phyloP scores from a whole-genome alignment of 768 basidiomycete genomes.

The Boletus subparvulus region DNA sequence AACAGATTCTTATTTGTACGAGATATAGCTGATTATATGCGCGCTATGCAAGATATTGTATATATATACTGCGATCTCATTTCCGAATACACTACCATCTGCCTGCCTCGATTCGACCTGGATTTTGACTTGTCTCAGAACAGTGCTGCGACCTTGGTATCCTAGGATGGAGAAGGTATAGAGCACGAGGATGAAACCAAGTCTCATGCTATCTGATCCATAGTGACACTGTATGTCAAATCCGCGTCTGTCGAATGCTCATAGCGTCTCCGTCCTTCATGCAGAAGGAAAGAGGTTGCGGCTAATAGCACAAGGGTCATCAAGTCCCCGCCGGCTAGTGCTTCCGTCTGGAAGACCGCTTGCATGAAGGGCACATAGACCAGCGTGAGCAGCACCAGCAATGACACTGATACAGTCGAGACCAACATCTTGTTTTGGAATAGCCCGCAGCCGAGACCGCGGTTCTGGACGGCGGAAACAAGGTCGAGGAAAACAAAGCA shows the following conservation, averaged over 20 bases:
- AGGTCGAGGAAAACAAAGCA: conserved; percentile 97
- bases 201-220: conserved; percentile 61
- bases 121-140: neutral
- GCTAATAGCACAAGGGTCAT: conserved; percentile 68
- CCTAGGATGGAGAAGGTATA: neutral
- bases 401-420: conserved; percentile 83
- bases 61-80: conserved; percentile 8
- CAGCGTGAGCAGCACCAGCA: conserved; percentile 78
- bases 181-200: neutral
- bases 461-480: conserved; percentile 91
- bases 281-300: conserved; percentile 60
- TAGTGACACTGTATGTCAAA: conserved; percentile 47
- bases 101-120: neutral
- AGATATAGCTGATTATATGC: neutral
- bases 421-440: conserved; percentile 88
- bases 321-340: conserved; percentile 67
- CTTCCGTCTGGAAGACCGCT: conserved; percentile 89
- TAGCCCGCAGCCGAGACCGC: conserved; percentile 83
- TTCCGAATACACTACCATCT: conserved; percentile 1
- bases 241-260: conserved; percentile 64
- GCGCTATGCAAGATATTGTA: conserved; percentile 4
- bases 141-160: neutral
- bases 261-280: conserved; percentile 77
- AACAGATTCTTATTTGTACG: neutral
- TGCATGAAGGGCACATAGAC: conserved; percentile 93